phyloP scores from a whole-genome alignment of 1,284 basidiomycete species.

The Amylostereum chailletii region DNA sequence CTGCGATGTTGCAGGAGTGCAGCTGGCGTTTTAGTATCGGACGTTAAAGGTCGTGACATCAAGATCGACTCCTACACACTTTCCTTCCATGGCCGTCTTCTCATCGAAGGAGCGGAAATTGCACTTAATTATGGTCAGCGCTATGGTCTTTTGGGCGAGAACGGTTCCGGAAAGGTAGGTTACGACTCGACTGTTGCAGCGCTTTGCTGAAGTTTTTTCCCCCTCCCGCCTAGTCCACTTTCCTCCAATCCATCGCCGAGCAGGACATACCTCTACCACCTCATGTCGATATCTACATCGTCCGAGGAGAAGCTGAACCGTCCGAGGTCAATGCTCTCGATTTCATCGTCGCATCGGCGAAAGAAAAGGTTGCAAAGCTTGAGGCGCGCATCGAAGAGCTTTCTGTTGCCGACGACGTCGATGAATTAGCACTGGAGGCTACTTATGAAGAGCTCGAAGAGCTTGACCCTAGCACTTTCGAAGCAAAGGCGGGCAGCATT shows the following conservation, averaged over 20 bases:
- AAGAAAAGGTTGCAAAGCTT: slow-evolving; percentile 90
- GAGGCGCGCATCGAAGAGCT: slow-evolving; percentile 95
- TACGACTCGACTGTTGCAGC: not conserved
- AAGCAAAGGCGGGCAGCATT: slow-evolving; percentile 92
- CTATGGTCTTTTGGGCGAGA: slow-evolving; percentile 94
- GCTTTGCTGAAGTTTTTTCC: not conserved
- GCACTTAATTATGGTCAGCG: slow-evolving; percentile 96
- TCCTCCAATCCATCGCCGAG: slow-evolving; percentile 67
- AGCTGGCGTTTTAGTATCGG: slow-evolving; percentile 88
- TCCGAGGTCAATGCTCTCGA: slow-evolving; percentile 95
- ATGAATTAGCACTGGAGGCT: slow-evolving; percentile 78
- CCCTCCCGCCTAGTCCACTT: slow-evolving; percentile 29
- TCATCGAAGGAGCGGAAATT: slow-evolving; percentile 82
- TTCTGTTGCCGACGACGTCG: slow-evolving; percentile 81
- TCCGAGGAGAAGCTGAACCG: slow-evolving; percentile 92
- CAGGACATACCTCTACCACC: slow-evolving; percentile 92
- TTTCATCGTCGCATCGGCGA: slow-evolving; percentile 91
- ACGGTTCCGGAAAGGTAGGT: slow-evolving; percentile 93
- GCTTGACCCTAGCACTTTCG: slow-evolving; percentile 92
- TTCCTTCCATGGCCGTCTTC: slow-evolving; percentile 93
- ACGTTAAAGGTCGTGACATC: slow-evolving; percentile 89
- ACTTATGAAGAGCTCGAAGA: slow-evolving; percentile 97
- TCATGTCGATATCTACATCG: slow-evolving; percentile 98
- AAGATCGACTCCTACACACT: slow-evolving; percentile 96
- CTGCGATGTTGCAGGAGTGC: slow-evolving; percentile 52